Evolutionary conservation across 768 basidiomycete species (phyloP), one percentile per base, ranked within the genome.

Genomic region (Pleurotus sapidus): DNA sequence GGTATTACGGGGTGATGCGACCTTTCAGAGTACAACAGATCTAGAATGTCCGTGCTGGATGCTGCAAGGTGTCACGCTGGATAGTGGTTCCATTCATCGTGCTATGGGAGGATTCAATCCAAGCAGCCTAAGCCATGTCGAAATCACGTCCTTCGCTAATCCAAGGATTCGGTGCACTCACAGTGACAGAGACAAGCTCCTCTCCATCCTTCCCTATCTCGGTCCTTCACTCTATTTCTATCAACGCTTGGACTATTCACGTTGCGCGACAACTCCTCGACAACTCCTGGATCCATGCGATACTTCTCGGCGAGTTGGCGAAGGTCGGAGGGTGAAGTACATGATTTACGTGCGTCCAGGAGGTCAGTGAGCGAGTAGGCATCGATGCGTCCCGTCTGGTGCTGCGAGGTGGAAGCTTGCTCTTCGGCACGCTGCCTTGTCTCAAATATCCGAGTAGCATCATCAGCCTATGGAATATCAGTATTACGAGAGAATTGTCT

Each of bases 171-270:
- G 12, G n/a, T 20, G 56, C 40, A 67, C 84, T 58, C 60, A 84
- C 88, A 72, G 70, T 74, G 69, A 77, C 79, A 27, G 76, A 77
- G 11, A 77, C 61, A 40, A 65, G 73, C 61, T 86, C 86, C 50
- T 83, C 77, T 1, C 88, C 88, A 15, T 83, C 77, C 57, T 81
- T 75, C n/a, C 74, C 77, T 18, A 74, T 71, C 11, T 67, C 73
- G 60, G 74, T 74, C 25, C 75, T 72, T 72, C 17, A 74, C 73
- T 9, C 78, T 76, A 2, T 70, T 72, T 54, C 74, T 72, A 47
- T 80, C 76, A 5, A 88, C 73, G 66, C 84, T 88, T 12, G 89
- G 88, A 47, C 80, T 84, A 63, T 76, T 90, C 65, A 93, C 79
- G 65, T 78, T 77, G 56, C 74, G 72, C 25, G 80, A 74, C 17